Base-by-base conservation (phyloP, 2,329 filamentous ascomycete species). In the Cladosporium austrohemisphaericum region DNA sequence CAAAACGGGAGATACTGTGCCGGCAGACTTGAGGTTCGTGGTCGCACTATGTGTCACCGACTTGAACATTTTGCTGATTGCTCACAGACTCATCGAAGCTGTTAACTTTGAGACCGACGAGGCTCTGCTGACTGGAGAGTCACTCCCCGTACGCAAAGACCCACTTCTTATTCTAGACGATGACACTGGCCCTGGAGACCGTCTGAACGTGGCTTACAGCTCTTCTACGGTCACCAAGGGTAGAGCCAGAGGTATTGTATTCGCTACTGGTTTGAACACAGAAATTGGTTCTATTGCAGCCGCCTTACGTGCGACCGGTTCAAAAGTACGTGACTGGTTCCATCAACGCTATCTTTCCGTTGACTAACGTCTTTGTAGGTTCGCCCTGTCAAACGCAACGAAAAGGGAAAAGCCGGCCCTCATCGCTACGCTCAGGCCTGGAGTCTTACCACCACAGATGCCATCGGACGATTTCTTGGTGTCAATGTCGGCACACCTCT, bases 401-500 rank as follows among this genome's bases (percentile, higher is more conserved):
- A 59, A 16, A 57, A 67, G 32, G 66, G 66, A 16, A 58, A 52
- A 10, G 60, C 64, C 5, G 57, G 58, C 26, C 62, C 63, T 22
- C 60, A 67, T 31, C 59, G 62, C 23, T 66, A 67, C 26, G 65
- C 77, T 10, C 74, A 80, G 57, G 78, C 77, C 4, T 68, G 71
- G 37, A 66, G 72, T 25, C 66, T 75, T 29, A 84, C 80, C 3
- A 64, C 75, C 31, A 75, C 72, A 9, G 80, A 84, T 62, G 78
- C 76, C 4, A 66, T 84, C 51, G 81, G 80, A 3, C 73, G 75
- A 23, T 85, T 88, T 60, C 71, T 87, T 5, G 84, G 84, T 41
- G 76, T 86, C 52, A 84, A 79, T 46, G 77, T 86, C 47, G 89
- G 89, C 41, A 95, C 90, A 1, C 90, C 90, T 0, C 74, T 95